Percentiles rank a stretch among this genome's conserved stretches.
phyloP scores from a whole-genome alignment of 1,284 basidiomycete genomes.

The Porodaedalea pini region DNA sequence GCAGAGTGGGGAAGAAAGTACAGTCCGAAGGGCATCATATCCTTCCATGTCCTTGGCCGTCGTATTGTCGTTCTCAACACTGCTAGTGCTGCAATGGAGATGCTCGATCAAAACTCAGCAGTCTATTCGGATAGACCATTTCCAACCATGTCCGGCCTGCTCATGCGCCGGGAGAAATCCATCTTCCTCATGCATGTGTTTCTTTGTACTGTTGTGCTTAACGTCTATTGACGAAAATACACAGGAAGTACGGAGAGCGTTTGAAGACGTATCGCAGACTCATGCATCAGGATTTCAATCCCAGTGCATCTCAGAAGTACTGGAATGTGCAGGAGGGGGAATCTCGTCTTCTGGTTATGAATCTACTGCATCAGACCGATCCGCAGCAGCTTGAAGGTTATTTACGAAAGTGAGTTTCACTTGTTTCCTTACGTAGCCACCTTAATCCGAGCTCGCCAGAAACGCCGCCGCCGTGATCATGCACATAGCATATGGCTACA shows the following conservation, averaged over 20 bases:
- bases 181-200: constrained; percentile 19
- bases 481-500: constrained; percentile 43
- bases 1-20: constrained; percentile 34
- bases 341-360: not conserved
- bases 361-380: not conserved
- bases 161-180: constrained; percentile 14
- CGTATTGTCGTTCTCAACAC: constrained; percentile 23
- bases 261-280: constrained; percentile 20
- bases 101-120: constrained; percentile 20
- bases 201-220: not conserved
- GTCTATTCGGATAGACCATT: constrained; percentile 20
- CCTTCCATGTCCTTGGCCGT: not conserved
- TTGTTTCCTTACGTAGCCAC: not conserved
- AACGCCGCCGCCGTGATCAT: constrained; percentile 41
- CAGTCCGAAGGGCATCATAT: constrained; percentile 22
- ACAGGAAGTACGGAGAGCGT: constrained; percentile 4
- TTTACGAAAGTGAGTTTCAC: constrained; percentile 14
- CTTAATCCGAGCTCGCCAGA: constrained; percentile 24
- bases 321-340: not conserved
- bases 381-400: constrained; percentile 4
- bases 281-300: constrained; percentile 7
- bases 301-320: constrained; percentile 4
- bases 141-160: constrained; percentile 13
- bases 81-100: constrained; percentile 15
- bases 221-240: not conserved